Evolutionary conservation across 345 rosid genomes (phyloP).

Genomic region (Ailanthus altissimus): DNA sequence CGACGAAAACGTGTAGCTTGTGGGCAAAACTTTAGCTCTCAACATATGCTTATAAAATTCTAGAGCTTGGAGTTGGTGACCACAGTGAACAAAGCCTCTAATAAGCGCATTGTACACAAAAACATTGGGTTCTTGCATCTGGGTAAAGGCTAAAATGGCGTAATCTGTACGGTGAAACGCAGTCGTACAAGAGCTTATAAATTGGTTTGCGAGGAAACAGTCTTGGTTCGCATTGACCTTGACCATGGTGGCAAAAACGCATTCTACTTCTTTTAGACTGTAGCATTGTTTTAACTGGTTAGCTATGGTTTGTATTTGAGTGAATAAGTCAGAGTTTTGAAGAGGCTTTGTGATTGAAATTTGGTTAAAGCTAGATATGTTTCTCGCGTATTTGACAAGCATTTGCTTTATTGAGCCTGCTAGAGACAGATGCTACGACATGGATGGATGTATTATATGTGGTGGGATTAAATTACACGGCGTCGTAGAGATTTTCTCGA

Average conservation of each 20-base stretch:
- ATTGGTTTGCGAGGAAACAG: slow-evolving; percentile 61
- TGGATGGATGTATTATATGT: neutral
- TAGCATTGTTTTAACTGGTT: slow-evolving; percentile 37
- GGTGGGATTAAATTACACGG: neutral
- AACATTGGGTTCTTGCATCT: slow-evolving; percentile 54
- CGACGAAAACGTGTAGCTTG: slow-evolving; percentile 68
- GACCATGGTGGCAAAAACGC: slow-evolving; percentile 56
- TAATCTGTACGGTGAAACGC: slow-evolving; percentile 33
- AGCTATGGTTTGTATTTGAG: slow-evolving; percentile 12
- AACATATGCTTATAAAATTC: slow-evolving; percentile 44
- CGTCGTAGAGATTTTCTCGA: neutral
- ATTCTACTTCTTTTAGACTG: slow-evolving; percentile 40
- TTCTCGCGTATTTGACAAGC: neutral
- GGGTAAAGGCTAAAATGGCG: slow-evolving; percentile 48
- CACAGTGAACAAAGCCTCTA: slow-evolving; percentile 44
- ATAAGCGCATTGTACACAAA: slow-evolving; percentile 74
- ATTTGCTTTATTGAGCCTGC: neutral
- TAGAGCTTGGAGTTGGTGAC: slow-evolving; percentile 45
- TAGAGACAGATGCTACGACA: neutral
- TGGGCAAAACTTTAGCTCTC: slow-evolving; percentile 51
- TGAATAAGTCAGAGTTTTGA: slow-evolving; percentile 5
- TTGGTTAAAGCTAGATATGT: neutral
- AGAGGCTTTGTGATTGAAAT: neutral
- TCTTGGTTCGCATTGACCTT: slow-evolving; percentile 58
- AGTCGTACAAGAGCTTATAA: slow-evolving; percentile 50